Conservation (phyloP, 2,329 filamentous ascomycete genomes). For the Madurella fahalii region DNA sequence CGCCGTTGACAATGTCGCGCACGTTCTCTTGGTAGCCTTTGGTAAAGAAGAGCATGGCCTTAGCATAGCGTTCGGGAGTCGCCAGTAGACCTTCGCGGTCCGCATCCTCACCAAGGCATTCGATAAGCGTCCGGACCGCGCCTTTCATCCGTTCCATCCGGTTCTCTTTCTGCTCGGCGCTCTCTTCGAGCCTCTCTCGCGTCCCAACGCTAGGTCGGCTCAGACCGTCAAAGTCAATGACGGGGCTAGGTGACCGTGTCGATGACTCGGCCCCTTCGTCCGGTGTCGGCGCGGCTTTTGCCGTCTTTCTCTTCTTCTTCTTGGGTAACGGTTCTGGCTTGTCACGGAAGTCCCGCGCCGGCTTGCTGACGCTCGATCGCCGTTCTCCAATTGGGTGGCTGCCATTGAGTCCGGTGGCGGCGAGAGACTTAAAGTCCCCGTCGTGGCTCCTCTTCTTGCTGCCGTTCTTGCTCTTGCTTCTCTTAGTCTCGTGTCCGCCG, state of each 20-base stretch:
- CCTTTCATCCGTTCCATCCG: conserved; percentile 56
- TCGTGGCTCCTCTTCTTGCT: conserved; percentile 19
- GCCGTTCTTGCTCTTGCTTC: conserved; percentile 18
- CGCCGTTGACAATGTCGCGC: conserved; percentile 83
- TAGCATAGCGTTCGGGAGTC: conserved; percentile 83
- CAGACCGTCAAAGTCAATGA: conserved; percentile 60
- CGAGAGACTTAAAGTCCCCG: conserved; percentile 4
- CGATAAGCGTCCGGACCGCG: conserved; percentile 62
- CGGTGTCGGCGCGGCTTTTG: conserved; percentile 23
- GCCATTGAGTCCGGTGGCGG: conserved; percentile 9
- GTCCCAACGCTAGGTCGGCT: conserved; percentile 61
- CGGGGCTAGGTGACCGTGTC: conserved; percentile 49
- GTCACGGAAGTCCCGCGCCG: conserved; percentile 58
- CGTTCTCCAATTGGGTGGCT: conserved; percentile 34
- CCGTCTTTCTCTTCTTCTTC: conserved; percentile 35
- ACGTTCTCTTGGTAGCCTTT: conserved; percentile 96
- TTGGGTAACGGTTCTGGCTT: conserved; percentile 39
- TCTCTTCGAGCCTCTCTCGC: conserved; percentile 57
- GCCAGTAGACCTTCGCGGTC: conserved; percentile 61
- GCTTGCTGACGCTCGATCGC: conserved; percentile 54
- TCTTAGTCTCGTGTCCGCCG: conserved; percentile 32
- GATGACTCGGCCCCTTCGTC: conserved; percentile 27
- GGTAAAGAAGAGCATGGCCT: conserved; percentile 93
- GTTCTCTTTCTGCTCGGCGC: conserved; percentile 44
- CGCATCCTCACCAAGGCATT: conserved; percentile 66